phyloP scores from a whole-genome alignment of 176 grass and related monocot genomes.

The Avena insularis region DNA sequence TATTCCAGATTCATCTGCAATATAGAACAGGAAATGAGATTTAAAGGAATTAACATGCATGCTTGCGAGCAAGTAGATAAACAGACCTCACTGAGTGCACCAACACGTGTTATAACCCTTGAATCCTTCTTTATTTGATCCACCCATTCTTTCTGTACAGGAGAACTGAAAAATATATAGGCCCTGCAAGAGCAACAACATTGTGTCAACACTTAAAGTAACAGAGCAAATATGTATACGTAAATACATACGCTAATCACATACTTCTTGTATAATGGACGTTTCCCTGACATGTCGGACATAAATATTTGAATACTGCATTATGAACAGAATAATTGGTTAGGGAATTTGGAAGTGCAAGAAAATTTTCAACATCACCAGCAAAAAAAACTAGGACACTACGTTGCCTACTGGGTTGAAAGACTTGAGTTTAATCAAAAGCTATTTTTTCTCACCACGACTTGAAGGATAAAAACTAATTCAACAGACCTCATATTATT shows the following conservation, averaged over 20 bases:
- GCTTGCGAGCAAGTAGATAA: neutral
- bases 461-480: slow-evolving; percentile 9
- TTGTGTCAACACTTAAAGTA: slow-evolving; percentile 13
- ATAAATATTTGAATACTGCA: slow-evolving; percentile 80
- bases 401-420: neutral
- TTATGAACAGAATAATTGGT: slow-evolving; percentile 36
- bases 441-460: neutral
- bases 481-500: neutral
- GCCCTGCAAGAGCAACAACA: slow-evolving; percentile 52
- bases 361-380: slow-evolving; percentile 34
- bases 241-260: slow-evolving; percentile 42
- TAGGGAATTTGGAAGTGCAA: slow-evolving; percentile 25
- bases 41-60: slow-evolving; percentile 22
- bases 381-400: slow-evolving; percentile 18
- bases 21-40: slow-evolving; percentile 26
- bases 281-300: slow-evolving; percentile 87
- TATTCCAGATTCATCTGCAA: slow-evolving; percentile 94
- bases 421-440: slow-evolving; percentile 5
- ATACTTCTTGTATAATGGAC: slow-evolving; percentile 91
- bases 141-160: slow-evolving; percentile 62
- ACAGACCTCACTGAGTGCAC: slow-evolving; percentile 81
- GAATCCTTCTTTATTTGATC: slow-evolving; percentile 66
- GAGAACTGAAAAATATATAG: slow-evolving; percentile 89
- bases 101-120: slow-evolving; percentile 66
- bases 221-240: slow-evolving; percentile 28